Evolutionary conservation across 495 filamentous ascomycete genomes (phyloP), one percentile per base, ranked within the genome.

Genomic region (Penicillium chermesinum): DNA sequence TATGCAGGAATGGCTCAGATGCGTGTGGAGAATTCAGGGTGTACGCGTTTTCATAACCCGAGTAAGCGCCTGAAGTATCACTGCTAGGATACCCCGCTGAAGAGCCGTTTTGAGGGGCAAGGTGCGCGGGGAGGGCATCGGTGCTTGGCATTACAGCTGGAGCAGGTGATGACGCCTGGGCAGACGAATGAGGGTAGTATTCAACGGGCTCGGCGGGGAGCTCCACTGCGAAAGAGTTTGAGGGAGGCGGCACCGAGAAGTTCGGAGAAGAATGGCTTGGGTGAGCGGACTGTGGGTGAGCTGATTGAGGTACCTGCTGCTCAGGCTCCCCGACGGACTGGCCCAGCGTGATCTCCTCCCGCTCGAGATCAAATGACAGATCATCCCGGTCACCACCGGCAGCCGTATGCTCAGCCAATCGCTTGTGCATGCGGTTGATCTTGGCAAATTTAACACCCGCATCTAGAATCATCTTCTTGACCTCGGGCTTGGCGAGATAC

Each of bases 371-470:
- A 42, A 58, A 60, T 34, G 54, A 58, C 36, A 60, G 32, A 19
- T 59, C 62, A 32, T 64, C 51, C 20, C 54, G 54, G 36, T 53
- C 55, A 35, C 54, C 58, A 10, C 49, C 64, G n/a, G 68, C 73
- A 48, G 56, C 79, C 19, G 53, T 65, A 34, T 67, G 70, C 2
- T 58, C 63, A 8, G 66, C 63, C 20, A 70, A 60, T 34, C 72
- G 71, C 37, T 64, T 69, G 55, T 82, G 78, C 58, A 85, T 84
- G 45, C 81, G 76, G 55, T 93, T 77, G 37, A 96, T 90, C 64
- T 86, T 86, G 40, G 85, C 88, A 58, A 96, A 74, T 60, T 90
- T 91, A n/a, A 80, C 78, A 7, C 90, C 84, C 1, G 88, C 84
- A 46, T 82, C 76, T 46, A 85, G 67, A 38, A 86, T 89, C 73